These are phyloP conservation scores for Carallia brachiata DNA, from an alignment of 345 rosid genomes.

Conservation along the genomic window DNA sequence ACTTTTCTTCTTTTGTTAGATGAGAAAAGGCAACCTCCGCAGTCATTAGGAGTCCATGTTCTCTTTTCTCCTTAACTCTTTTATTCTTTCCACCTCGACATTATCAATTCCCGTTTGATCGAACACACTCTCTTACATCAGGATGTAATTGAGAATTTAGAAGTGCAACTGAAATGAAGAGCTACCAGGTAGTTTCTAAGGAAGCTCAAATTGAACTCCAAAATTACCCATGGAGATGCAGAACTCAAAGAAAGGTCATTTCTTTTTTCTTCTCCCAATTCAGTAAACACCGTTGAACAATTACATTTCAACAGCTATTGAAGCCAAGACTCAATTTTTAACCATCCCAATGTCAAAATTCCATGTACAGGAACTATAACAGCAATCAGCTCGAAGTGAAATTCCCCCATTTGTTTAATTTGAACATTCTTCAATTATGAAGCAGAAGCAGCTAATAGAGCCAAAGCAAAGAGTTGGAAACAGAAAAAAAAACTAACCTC, in stretches of 20 bases:
- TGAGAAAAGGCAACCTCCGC: too few relatives aligned
- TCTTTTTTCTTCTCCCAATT: too few relatives aligned
- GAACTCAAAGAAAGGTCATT: background rate
- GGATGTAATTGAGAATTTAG: too few relatives aligned
- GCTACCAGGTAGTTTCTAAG: too few relatives aligned
- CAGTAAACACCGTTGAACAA: too few relatives aligned
- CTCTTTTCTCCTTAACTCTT: too few relatives aligned
- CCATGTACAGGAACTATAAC: background rate
- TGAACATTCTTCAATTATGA: too few relatives aligned
- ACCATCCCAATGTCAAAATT: background rate
- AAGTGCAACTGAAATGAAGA: too few relatives aligned
- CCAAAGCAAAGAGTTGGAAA: background rate
- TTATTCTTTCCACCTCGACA: too few relatives aligned
- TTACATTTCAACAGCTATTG: background rate
- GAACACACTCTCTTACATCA: background rate
- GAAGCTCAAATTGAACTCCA: too few relatives aligned
- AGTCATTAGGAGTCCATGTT: too few relatives aligned
- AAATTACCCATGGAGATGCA: too few relatives aligned
- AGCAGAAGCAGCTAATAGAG: background rate
- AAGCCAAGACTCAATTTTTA: background rate
- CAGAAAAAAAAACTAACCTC: constrained; percentile 47
- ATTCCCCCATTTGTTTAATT: background rate
- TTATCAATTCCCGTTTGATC: background rate
- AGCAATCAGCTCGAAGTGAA: background rate
- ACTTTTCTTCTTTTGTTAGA: background rate